These are phyloP conservation scores for Trypanosoma congolense DNA, from an alignment of 208 protist species.

Conservation along the genomic window DNA sequence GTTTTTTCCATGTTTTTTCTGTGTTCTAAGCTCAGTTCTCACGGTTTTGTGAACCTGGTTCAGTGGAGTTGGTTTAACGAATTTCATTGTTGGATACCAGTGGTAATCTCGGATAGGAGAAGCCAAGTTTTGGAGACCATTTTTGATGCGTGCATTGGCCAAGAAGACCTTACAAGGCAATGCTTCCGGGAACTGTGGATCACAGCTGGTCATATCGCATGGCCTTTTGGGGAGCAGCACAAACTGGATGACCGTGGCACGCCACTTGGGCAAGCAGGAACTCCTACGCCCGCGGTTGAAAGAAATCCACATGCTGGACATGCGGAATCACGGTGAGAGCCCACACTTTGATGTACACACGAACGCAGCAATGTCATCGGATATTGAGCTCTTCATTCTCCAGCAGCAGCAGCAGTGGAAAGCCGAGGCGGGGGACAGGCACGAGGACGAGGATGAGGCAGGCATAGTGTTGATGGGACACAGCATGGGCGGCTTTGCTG, in stretches of 20 bases:
- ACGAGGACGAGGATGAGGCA: slow-evolving; percentile 6
- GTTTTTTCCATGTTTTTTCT: too few relatives aligned
- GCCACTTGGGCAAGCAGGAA: slow-evolving; percentile 40
- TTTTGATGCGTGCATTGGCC: slow-evolving; percentile 11
- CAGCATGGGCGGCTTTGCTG: slow-evolving; percentile 83
- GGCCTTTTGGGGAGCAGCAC: slow-evolving; percentile 67
- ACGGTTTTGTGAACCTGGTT: too few relatives aligned
- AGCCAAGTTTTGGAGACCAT: background rate
- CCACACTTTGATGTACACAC: slow-evolving; percentile 50
- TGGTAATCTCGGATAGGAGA: background rate
- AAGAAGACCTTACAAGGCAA: slow-evolving; percentile 15
- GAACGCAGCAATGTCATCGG: slow-evolving; percentile 60
- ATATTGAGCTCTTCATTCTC: slow-evolving; percentile 63
- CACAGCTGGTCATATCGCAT: slow-evolving; percentile 45
- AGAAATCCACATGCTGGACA: slow-evolving; percentile 52
- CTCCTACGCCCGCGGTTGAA: slow-evolving; percentile 32
- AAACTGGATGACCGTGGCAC: slow-evolving; percentile 70
- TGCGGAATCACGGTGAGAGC: slow-evolving; percentile 83
- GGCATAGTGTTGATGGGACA: slow-evolving; percentile 69
- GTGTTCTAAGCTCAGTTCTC: too few relatives aligned
- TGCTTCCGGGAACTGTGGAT: slow-evolving; percentile 13
- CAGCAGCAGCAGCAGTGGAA: slow-evolving; percentile 21
- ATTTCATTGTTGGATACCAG: slow-evolving; percentile 1
- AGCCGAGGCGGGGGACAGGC: background rate
- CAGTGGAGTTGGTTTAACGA: too few relatives aligned